Base-by-base conservation (phyloP, 257 asterid species). In the Scutellaria galericulata region DNA sequence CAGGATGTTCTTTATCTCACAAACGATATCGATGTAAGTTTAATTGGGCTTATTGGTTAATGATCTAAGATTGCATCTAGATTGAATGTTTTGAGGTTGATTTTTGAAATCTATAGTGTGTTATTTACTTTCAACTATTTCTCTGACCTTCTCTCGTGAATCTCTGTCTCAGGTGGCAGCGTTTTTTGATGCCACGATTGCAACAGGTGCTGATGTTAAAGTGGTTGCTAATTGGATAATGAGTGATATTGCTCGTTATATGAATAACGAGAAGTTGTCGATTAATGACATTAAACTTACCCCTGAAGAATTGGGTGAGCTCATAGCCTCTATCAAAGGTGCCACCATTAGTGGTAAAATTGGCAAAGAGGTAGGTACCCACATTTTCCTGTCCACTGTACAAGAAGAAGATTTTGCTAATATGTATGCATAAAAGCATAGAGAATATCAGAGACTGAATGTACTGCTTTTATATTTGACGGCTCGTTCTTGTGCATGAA, bases 321-420 rank as follows among this genome's bases (percentile, higher is more conserved):
- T 95, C 71, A 92, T 92, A 72, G 88, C 97, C 75, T 84, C 96
- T 14, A 95, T 90, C 64, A 85, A 90, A 88, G 83, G 82, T 56
- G 98, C 90, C 78, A 92, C 92, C 72, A 92, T 95, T 70, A 95
- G 95, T 50, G 99, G 98, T 60, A 95, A 95, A 84, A 95, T 95
- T 51, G 99, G 98, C 58, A 95, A 95, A 86, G 96, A 91, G 97
- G 98, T 94, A 91, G 97, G 98, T 94, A 83, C 6, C 39, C 64
- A 20, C 57, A 35, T 56, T 45, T 8, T 41, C 45, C 45, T 3
- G 20, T 62, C 39, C 47, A 58, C 45, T 22, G 7, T 37, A 45
- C 13, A 47, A 9, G 24, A 24, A 4, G 37, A 31, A 31, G 0
- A 31, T 31, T 31, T 31, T 31, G 35, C 35, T 27, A 1, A 27